Evolutionary conservation across 176 grass and related monocot genomes (phyloP), one percentile per base, ranked within the genome.

Genomic region (Cenchrus americanus): DNA sequence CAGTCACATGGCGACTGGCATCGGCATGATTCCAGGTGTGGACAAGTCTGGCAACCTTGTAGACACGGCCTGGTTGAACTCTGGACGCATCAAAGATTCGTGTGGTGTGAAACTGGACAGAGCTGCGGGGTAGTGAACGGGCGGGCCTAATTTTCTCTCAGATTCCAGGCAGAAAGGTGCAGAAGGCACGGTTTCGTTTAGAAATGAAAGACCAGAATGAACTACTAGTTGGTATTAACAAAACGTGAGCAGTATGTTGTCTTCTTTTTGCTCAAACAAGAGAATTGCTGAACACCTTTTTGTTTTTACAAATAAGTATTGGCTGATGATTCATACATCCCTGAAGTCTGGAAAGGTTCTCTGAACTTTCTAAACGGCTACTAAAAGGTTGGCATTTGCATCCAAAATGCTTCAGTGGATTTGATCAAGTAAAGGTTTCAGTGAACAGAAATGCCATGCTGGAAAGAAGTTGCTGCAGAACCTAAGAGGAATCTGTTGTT

Each of bases 31-130:
- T 9, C 49, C 47, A 58, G 51, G 78, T 74, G 71, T 74, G 76
- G 27, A 69, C 73, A 76, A 32, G 42, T 75, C 18, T 66, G 52
- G 47, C 62, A 52, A 67, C 13, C 10, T 68, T 62, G 42, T 21
- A 3, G 59, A 74, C 49, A 19, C 66, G 19, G 61, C 24, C 49
- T 40, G 59, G 54, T 42, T 42, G 26, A 27, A 26, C 15, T 64
- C 47, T 44, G 37, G 37, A 57, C 17, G 80, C 66, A 26, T 26
- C 14, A 2, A 43, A 3, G 1, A 68, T 13, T 68, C 21, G 14
- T 47, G 17, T 60, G 18, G 85, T 82, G 71, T 82, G 72, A 77
- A 87, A 62, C 6, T 51, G 48, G 70, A 10, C 70, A 18, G 62
- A 41, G 13, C 11, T 17, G 10, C 14, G 32, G 47, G 32, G 58